A percentile compares a stretch with the other conserved stretches of the same genome.
These are phyloP conservation scores for Chaetomidium leptoderma DNA, from an alignment of 495 filamentous ascomycete species.

Conservation along the genomic window DNA sequence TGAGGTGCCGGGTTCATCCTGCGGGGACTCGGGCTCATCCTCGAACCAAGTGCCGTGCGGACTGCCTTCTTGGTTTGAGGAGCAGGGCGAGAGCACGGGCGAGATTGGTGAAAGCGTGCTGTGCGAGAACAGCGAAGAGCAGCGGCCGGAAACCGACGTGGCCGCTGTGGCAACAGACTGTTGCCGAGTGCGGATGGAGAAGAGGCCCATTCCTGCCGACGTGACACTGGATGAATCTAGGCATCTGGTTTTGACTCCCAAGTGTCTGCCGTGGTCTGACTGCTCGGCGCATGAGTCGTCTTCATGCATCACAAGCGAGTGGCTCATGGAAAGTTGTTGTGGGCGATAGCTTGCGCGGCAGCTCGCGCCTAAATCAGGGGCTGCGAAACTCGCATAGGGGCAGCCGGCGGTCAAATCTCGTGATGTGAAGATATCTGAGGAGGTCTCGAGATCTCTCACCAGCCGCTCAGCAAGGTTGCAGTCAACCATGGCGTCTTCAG, in stretches of 20 bases:
- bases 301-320: background rate
- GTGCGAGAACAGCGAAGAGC: constrained; percentile 28
- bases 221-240: constrained; percentile 28
- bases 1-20: background rate
- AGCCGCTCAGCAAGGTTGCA: constrained; percentile 46
- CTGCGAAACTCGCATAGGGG: constrained; percentile 31
- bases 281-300: background rate
- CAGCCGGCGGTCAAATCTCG: constrained; percentile 42
- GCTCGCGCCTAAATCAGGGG: constrained; percentile 21
- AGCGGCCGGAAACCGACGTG: constrained; percentile 34
- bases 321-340: background rate
- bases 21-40: constrained; percentile 23
- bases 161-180: constrained; percentile 36
- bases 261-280: constrained; percentile 5
- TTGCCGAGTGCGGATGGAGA: constrained; percentile 28
- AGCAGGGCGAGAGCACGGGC: constrained; percentile 8
- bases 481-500: constrained; percentile 26
- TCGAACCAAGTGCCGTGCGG: constrained; percentile 35
- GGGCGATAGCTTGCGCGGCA: constrained; percentile 7
- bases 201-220: constrained; percentile 27
- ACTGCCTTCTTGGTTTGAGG: constrained; percentile 11
- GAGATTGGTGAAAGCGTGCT: constrained; percentile 20
- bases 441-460: constrained; percentile 39
- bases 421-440: constrained; percentile 36
- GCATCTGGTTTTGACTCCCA: constrained; percentile 4